Evolutionary conservation across 2,329 filamentous ascomycete genomes (phyloP), one percentile per base, ranked within the genome.

Genomic region (Fusarium sp.): DNA sequence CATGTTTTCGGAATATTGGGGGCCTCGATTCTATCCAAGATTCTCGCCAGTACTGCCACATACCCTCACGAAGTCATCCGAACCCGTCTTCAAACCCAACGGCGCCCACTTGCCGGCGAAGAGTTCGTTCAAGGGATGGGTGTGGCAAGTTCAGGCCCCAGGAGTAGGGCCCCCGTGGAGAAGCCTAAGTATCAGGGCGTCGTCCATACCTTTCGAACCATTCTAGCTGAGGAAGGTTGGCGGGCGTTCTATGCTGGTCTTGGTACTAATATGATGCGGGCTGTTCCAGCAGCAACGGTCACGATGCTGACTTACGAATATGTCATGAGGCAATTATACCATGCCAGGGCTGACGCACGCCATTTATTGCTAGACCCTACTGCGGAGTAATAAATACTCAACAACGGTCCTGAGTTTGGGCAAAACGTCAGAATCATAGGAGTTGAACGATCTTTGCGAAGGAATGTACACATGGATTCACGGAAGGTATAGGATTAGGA

Each of bases 301-400:
- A 99, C 96, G 6, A 97, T 99, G 92, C 87, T 98, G 80, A 98
- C 96, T 18, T 99, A 97, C 80, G 96, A 99, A 84, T 96, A 92
- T 76, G 84, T 87, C 56, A 90, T 90, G 89, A 83, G 86, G 59
- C 80, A 83, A 62, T 81, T 90, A 25, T 87, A 87, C 69, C 80
- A 82, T 63, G 79, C 81, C 33, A 84, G 84, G 75, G 71, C 77
- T 5, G 81, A 84, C 19, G 86, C 85, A 54, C 79, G 77, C 57
- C 78, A 76, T 23, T 71, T 77, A 25, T 61, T 71, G 58, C 56
- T 76, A 10, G 69, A 63, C 44, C 67, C 66, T 42, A 57, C 62
- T 30, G 60, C 57, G 57, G 69, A 68, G 40, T 57, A 69, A 71
- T 77, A 64, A 60, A 67, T 66, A 28, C 58, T 54, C 64, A 49